A percentile compares a stretch with the other conserved stretches of the same genome.
phyloP scores from a whole-genome alignment of 306 rosid species.

The Coriaria nepalensis region DNA sequence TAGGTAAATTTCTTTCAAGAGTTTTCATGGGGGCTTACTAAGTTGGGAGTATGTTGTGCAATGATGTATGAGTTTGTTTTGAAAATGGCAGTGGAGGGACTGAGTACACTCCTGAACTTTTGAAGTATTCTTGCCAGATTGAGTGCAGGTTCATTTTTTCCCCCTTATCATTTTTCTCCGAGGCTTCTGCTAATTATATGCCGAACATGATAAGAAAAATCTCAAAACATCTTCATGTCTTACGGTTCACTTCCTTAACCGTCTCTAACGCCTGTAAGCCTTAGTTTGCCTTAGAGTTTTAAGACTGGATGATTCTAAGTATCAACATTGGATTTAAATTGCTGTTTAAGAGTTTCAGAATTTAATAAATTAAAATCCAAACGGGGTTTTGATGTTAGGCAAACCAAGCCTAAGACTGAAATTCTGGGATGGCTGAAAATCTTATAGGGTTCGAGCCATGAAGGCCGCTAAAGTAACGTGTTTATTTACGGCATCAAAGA shows the following conservation, averaged over 20 bases:
- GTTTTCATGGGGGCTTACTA: not conserved
- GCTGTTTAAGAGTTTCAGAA: too few relatives aligned
- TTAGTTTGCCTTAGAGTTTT: too few relatives aligned
- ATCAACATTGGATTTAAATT: too few relatives aligned
- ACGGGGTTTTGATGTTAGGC: too few relatives aligned
- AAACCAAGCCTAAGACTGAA: too few relatives aligned
- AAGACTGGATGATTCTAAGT: too few relatives aligned
- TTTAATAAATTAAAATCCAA: too few relatives aligned
- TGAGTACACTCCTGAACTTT: conserved; percentile 40
- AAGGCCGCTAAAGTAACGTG: conserved; percentile 39
- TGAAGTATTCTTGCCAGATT: conserved; percentile 81
- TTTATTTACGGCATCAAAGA: conserved; percentile 10
- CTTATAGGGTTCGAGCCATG: conserved; percentile 59
- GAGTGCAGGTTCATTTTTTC: conserved; percentile 47
- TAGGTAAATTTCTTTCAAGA: conserved; percentile 36
- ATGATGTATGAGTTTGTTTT: conserved; percentile 2
- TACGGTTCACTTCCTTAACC: too few relatives aligned
- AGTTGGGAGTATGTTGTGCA: not conserved
- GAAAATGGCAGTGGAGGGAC: conserved; percentile 58
- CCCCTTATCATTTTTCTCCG: not conserved
- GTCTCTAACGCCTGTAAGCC: too few relatives aligned
- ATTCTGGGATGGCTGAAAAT: not conserved
- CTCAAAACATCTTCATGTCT: too few relatives aligned
- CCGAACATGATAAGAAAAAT: too few relatives aligned
- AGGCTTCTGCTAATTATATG: too few relatives aligned